Evolutionary conservation across 2,329 filamentous ascomycete species (phyloP).

Genomic region (Aspergillus eucalypticola): DNA sequence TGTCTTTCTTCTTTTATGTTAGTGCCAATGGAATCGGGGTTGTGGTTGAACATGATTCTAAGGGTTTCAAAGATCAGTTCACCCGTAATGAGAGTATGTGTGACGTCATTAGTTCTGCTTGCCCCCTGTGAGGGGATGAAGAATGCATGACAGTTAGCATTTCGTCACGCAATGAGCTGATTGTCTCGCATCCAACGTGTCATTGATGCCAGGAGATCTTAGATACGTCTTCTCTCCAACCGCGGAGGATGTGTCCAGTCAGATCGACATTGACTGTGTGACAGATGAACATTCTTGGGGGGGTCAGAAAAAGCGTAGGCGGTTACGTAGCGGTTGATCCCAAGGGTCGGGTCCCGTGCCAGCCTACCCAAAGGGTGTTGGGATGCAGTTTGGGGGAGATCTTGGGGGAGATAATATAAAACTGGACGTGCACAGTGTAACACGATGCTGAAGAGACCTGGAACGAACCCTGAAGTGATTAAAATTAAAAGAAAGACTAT

Average conservation of each 20-base stretch:
- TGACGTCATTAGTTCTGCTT: background rate
- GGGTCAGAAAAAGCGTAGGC: background rate
- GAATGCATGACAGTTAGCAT: too few relatives aligned
- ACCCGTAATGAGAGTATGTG: background rate
- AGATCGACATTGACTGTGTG: background rate
- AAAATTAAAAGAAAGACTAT: background rate
- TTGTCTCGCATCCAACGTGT: background rate
- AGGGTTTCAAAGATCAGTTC: background rate
- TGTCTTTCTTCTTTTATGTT: background rate
- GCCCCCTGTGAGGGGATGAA: too few relatives aligned
- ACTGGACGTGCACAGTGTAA: background rate
- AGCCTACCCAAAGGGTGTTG: background rate
- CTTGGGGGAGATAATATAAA: background rate
- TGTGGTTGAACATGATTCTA: background rate
- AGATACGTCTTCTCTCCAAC: background rate
- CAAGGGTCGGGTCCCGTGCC: constrained; percentile 1
- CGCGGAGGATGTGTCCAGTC: background rate
- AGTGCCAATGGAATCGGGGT: background rate
- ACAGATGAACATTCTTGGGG: too few relatives aligned
- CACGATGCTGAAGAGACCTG: background rate
- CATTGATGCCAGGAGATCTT: background rate
- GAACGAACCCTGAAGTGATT: background rate
- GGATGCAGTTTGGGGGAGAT: background rate
- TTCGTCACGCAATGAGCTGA: too few relatives aligned
- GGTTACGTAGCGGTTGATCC: background rate